Evolutionary conservation across 2,329 filamentous ascomycete genomes (phyloP), one percentile per base, ranked within the genome.

Genomic region (Samsoniella hepiali): DNA sequence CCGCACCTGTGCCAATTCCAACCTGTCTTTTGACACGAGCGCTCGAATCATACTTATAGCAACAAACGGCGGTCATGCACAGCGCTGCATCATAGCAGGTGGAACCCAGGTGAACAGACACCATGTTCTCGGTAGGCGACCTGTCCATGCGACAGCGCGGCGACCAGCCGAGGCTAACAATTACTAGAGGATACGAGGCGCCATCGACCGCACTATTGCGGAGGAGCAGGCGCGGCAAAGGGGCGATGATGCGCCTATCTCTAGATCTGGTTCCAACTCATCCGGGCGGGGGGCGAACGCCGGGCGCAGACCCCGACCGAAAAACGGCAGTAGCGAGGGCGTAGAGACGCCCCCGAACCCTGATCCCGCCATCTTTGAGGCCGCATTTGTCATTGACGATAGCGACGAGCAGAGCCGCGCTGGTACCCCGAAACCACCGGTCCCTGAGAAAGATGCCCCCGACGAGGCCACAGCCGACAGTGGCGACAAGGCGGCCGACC

Each of bases 141-240:
- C 17, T 13, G 6, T 38, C n/a, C 22, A 36, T 45, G 50, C 50
- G 42, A 55, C 42, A 34, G 22, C 50, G 17, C 38, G 3, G n/a
- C 22, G 32, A 32, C 13, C n/a, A 32, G 36, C 49, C 38, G 38
- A 53, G 49, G 54, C 58, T 62, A n/a, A 62, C 54, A 38, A 36
- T 7, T 29, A 15, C 9, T 73, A 95, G 90, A 86, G 91, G 81
- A 81, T 96, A 70, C 91, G 91, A 79, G 91, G 89, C 71, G 90
- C 90, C 65, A 92, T 96, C 74, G 91, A 96, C 74, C 88, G 88
- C 70, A 89, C 89, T 71, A 95, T 97, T 71, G 91, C 92, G 71
- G 92, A 97, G 78, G 93, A 97, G 78, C 91, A 96, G 77, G 90
- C 91, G 64, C 89, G 91, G 64, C 90, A 93, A 73, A 85, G 85